Evolutionary conservation across 805 yeast genomes (phyloP).

Genomic region (Teunomyces kruisii): DNA sequence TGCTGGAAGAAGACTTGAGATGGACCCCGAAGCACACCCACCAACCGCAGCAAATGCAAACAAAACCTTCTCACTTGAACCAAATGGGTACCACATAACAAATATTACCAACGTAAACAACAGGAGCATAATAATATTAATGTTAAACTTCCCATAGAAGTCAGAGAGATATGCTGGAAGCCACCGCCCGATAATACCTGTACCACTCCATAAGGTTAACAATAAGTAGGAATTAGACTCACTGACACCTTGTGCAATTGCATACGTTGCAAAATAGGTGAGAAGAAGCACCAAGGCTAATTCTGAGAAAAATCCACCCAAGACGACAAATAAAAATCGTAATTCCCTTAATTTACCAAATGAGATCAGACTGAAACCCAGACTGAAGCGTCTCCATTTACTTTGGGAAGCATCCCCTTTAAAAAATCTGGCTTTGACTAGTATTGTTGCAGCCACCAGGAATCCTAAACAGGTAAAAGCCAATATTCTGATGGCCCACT

Average conservation of each 20-base stretch:
- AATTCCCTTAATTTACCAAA: constrained; percentile 5
- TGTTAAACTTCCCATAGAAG: constrained; percentile 27
- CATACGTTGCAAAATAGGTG: constrained; percentile 35
- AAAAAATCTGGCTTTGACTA: constrained; percentile 28
- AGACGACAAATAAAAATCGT: constrained; percentile 24
- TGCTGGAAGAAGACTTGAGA: constrained; percentile 36
- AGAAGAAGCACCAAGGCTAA: constrained; percentile 27
- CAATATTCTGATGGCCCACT: constrained; percentile 38
- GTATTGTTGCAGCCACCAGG: constrained; percentile 21
- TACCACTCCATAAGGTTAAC: constrained; percentile 29
- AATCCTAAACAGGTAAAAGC: constrained; percentile 32
- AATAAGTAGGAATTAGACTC: constrained; percentile 28
- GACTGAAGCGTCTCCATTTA: constrained; percentile 17
- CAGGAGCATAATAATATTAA: constrained; percentile 31
- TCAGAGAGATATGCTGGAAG: constrained; percentile 31
- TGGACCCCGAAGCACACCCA: constrained; percentile 36
- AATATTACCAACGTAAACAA: constrained; percentile 25
- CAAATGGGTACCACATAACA: constrained; percentile 36
- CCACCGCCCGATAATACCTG: constrained; percentile 32
- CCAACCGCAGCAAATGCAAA: constrained; percentile 34
- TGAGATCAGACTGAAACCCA: constrained; percentile 10
- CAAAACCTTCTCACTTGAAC: constrained; percentile 20
- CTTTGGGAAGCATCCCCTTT: background rate
- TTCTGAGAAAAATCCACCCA: constrained; percentile 33
- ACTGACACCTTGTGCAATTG: constrained; percentile 30